Conservation (phyloP, 2,329 filamentous ascomycete genomes). For the Colletotrichum tropicicola region DNA sequence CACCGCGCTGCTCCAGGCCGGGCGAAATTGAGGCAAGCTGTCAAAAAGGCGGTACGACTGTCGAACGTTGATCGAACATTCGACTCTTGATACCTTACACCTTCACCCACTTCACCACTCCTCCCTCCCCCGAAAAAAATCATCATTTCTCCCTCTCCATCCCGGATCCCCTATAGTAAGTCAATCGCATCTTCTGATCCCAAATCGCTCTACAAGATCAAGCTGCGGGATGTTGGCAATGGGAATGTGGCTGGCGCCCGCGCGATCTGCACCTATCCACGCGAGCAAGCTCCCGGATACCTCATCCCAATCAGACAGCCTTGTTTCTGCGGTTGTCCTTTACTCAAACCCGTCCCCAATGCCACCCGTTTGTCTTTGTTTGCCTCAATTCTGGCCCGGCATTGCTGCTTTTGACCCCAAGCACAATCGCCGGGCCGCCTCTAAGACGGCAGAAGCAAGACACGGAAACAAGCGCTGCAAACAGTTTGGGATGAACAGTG, state of each 20-base stretch:
- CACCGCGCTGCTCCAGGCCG: constrained; percentile 32
- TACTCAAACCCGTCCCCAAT: no score
- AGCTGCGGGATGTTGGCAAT: neutral
- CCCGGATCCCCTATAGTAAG: neutral
- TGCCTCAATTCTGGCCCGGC: neutral
- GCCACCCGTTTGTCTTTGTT: neutral
- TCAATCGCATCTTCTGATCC: neutral
- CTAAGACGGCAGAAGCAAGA: constrained; percentile 3
- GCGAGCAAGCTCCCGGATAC: constrained; percentile 6
- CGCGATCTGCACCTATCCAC: constrained; percentile 18
- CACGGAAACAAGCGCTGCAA: constrained; percentile 2
- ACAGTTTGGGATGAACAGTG: neutral
- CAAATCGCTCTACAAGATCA: neutral
- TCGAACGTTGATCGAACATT: constrained; percentile 22
- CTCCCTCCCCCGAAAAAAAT: constrained; percentile 28
- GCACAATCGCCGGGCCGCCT: neutral
- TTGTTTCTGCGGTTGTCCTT: neutral
- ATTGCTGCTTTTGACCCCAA: neutral
- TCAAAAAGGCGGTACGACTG: constrained; percentile 39
- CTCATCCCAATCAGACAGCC: neutral
- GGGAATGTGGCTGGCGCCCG: neutral
- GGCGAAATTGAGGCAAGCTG: constrained; percentile 43
- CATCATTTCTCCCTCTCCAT: neutral
- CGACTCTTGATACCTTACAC: neutral
- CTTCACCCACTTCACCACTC: constrained; percentile 34